Conservation (phyloP, 495 filamentous ascomycete species). For the Hypoxylon rickii region DNA sequence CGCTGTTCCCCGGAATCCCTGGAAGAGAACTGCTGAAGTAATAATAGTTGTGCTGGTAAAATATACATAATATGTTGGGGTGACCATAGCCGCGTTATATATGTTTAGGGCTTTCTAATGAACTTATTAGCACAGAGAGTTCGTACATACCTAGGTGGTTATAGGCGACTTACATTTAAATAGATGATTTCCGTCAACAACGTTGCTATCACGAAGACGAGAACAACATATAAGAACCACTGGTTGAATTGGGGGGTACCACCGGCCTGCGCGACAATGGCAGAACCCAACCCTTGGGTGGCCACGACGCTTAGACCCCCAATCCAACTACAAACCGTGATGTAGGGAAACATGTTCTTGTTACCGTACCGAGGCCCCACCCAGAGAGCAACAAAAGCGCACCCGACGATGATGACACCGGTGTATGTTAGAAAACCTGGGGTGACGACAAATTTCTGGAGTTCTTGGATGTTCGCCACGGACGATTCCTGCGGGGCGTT, state of each 20-base stretch:
- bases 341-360: slow-evolving; percentile 96
- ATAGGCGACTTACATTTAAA: slow-evolving; percentile 74
- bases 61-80: slow-evolving; percentile 97
- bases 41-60: slow-evolving; percentile 96
- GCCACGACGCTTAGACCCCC: slow-evolving; percentile 94
- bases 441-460: slow-evolving; percentile 84
- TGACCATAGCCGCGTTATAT: slow-evolving; percentile 96
- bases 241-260: slow-evolving; percentile 89
- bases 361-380: slow-evolving; percentile 89
- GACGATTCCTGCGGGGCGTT: slow-evolving; percentile 89
- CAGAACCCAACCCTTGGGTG: slow-evolving; percentile 91
- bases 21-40: slow-evolving; percentile 89
- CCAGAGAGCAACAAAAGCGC: slow-evolving; percentile 75
- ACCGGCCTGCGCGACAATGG: slow-evolving; percentile 82
- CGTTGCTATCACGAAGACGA: slow-evolving; percentile 88
- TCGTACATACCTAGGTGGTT: background rate
- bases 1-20: slow-evolving; percentile 86
- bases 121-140: slow-evolving; percentile 32
- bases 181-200: slow-evolving; percentile 92
- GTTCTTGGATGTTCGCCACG: slow-evolving; percentile 86
- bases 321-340: slow-evolving; percentile 92
- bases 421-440: slow-evolving; percentile 87
- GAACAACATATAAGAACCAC: slow-evolving; percentile 92
- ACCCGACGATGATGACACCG: slow-evolving; percentile 79
- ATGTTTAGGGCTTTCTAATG: slow-evolving; percentile 95